A percentile compares a stretch with the other conserved stretches of the same genome.
Conservation (phyloP, 345 rosid genomes). For the Arabis alpina region DNA sequence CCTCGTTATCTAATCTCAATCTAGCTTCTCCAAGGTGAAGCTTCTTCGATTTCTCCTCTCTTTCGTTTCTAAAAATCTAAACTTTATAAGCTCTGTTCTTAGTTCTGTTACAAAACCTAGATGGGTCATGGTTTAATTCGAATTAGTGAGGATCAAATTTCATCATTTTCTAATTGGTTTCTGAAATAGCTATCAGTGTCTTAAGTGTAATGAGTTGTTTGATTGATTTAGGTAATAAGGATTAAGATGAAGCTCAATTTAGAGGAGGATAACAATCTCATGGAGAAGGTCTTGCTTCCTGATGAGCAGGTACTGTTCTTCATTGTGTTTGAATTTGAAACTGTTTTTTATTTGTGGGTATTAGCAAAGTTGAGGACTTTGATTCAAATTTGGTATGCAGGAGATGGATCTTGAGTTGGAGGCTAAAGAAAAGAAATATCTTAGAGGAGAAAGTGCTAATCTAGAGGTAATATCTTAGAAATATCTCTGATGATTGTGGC, state of each 20-base stretch:
- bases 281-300: constrained; percentile 45
- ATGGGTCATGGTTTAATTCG: background rate
- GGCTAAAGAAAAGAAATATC: constrained; percentile 59
- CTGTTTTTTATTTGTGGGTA: constrained; percentile 24
- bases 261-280: constrained; percentile 45
- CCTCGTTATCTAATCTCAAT: constrained; percentile 5
- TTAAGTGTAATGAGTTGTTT: constrained; percentile 8
- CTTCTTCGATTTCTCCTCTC: constrained; percentile 9
- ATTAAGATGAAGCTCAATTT: constrained; percentile 46
- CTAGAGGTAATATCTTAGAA: constrained; percentile 61
- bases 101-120: background rate
- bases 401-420: constrained; percentile 61
- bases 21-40: constrained; percentile 27
- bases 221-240: constrained; percentile 7
- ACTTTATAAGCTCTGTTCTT: background rate
- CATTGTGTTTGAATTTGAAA: background rate
- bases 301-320: constrained; percentile 47
- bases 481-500: constrained; percentile 8
- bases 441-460: constrained; percentile 75
- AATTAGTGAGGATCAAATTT: background rate
- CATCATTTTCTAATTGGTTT: background rate
- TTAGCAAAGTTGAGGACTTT: constrained; percentile 19
- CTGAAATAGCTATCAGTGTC: background rate
- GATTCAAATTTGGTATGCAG: constrained; percentile 43
- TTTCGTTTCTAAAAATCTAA: constrained; percentile 1